Conservation (phyloP, 2,329 filamentous ascomycete species). For the Cytospora chrysosperma region DNA sequence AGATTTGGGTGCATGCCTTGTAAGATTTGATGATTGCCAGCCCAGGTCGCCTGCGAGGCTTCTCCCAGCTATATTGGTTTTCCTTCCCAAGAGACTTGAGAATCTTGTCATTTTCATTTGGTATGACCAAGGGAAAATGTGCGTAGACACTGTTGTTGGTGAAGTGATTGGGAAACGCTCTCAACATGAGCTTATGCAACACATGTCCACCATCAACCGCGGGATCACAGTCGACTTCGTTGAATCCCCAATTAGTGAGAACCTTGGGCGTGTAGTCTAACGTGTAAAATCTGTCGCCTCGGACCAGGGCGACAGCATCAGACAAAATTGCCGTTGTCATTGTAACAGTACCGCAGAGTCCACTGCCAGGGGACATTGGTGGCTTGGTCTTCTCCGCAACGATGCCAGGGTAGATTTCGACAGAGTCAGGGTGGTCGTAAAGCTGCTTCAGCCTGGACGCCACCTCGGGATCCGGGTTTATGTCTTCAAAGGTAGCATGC, state of each 20-base stretch:
- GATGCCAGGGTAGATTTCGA: constrained; percentile 69
- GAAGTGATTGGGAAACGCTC: constrained; percentile 46
- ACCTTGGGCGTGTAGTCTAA: constrained; percentile 43
- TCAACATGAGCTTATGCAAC: constrained; percentile 46
- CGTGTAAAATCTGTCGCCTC: constrained; percentile 60
- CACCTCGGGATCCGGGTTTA: constrained; percentile 58
- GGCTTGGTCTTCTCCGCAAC: constrained; percentile 60
- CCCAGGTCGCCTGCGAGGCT: constrained; percentile 45
- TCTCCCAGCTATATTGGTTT: constrained; percentile 58
- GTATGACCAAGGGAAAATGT: constrained; percentile 49
- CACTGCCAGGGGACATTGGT: constrained; percentile 49
- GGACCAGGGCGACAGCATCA: constrained; percentile 58
- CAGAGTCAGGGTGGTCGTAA: constrained; percentile 63
- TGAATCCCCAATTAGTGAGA: constrained; percentile 46
- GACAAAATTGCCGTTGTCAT: constrained; percentile 56
- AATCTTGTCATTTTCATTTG: constrained; percentile 56
- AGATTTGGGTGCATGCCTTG: constrained; percentile 46
- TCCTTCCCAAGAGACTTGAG: constrained; percentile 55
- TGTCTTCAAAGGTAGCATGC: constrained; percentile 56
- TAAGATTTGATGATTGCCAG: constrained; percentile 54
- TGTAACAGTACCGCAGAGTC: constrained; percentile 53
- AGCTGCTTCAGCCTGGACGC: constrained; percentile 55
- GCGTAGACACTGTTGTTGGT: constrained; percentile 58
- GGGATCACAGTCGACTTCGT: constrained; percentile 38
- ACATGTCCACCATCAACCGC: constrained; percentile 44